Conservation (phyloP, 805 yeast genomes). For the Ogataea trehaloabstinens region DNA sequence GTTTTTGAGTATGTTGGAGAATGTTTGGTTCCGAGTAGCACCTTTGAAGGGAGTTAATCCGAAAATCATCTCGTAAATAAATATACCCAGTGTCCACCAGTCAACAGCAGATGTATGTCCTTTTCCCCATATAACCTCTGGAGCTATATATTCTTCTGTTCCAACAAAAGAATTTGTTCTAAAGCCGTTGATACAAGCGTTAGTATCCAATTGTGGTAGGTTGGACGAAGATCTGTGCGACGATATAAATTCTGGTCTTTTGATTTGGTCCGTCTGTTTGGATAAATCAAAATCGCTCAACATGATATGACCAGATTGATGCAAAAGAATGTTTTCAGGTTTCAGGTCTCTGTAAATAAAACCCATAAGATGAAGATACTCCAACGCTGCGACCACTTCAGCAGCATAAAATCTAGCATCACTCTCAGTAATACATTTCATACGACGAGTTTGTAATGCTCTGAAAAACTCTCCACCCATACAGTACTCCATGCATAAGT, state of each 20-base stretch:
- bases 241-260: slow-evolving; percentile 66
- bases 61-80: slow-evolving; percentile 89
- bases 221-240: slow-evolving; percentile 32
- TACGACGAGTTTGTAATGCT: slow-evolving; percentile 86
- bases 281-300: slow-evolving; percentile 93
- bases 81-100: slow-evolving; percentile 98
- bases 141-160: slow-evolving; percentile 98
- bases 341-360: slow-evolving; percentile 94
- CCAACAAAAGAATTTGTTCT: slow-evolving; percentile 98
- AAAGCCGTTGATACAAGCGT: slow-evolving; percentile 92
- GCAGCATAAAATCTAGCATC: slow-evolving; percentile 95
- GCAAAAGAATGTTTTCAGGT: slow-evolving; percentile 92
- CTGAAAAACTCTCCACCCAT: slow-evolving; percentile 99
- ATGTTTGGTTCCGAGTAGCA: slow-evolving; percentile 80
- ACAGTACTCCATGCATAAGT: slow-evolving; percentile 97
- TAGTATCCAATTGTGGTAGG: slow-evolving; percentile 80
- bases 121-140: slow-evolving; percentile 94
- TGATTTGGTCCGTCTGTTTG: slow-evolving; percentile 77
- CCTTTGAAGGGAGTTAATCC: slow-evolving; percentile 98
- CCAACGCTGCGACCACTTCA: slow-evolving; percentile 96
- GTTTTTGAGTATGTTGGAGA: slow-evolving; percentile 78
- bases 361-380: slow-evolving; percentile 94
- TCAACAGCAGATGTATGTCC: slow-evolving; percentile 98
- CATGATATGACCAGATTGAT: slow-evolving; percentile 98
- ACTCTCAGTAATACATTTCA: slow-evolving; percentile 79